A percentile compares a stretch with the other conserved stretches of the same genome.
Conservation (phyloP, 225 moss, liverwort and hornwort species). For the Pseudoscleropodium purum region DNA sequence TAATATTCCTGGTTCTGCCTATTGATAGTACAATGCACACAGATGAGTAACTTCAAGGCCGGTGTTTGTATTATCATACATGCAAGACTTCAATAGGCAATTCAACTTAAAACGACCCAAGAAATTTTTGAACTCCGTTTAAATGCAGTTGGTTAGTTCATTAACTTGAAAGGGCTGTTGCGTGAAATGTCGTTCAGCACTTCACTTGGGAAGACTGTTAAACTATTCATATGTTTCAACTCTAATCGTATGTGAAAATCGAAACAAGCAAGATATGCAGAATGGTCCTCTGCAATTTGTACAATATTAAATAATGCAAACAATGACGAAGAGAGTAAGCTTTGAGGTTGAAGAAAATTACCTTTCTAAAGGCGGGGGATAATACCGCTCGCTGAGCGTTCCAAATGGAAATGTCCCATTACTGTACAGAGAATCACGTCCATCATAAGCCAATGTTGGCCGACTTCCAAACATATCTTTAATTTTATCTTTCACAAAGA, state of each 20-base stretch:
- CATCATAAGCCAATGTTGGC: slow-evolving; percentile 17
- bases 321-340: background rate
- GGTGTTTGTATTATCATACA: background rate
- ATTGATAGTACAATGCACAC: background rate
- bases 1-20: slow-evolving; percentile 11
- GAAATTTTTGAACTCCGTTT: background rate
- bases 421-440: slow-evolving; percentile 12
- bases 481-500: slow-evolving; percentile 12
- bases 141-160: background rate
- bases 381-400: slow-evolving; percentile 4
- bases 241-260: background rate
- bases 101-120: background rate
- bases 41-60: background rate
- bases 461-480: slow-evolving; percentile 5
- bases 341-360: background rate
- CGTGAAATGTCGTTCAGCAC: background rate
- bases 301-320: background rate
- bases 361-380: slow-evolving; percentile 4
- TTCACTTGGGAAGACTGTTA: background rate
- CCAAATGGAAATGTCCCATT: slow-evolving; percentile 18
- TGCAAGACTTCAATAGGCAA: background rate
- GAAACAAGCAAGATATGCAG: background rate
- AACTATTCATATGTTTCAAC: background rate
- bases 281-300: background rate
- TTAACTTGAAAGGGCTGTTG: background rate